Conservation (phyloP, 768 basidiomycete genomes). For the Austroboletus eburneus region DNA sequence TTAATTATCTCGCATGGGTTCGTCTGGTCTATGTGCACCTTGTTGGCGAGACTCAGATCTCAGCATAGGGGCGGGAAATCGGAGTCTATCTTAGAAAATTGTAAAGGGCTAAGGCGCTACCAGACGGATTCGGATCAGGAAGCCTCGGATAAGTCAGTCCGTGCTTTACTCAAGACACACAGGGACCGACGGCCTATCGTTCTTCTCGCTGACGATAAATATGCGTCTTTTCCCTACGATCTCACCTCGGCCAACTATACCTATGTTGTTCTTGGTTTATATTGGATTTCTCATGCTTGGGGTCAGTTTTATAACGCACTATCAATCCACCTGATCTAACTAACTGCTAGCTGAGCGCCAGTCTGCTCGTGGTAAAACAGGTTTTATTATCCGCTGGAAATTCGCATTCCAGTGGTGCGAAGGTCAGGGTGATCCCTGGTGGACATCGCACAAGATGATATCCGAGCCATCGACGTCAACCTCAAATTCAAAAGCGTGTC, state of each 20-base stretch:
- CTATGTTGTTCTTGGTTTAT: constrained; percentile 54
- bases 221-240: constrained; percentile 69
- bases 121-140: constrained; percentile 60
- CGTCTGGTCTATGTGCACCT: constrained; percentile 14
- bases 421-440: constrained; percentile 59
- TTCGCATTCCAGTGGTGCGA: constrained; percentile 85
- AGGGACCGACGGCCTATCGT: constrained; percentile 55
- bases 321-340: constrained; percentile 14
- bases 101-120: constrained; percentile 36
- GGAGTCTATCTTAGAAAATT: constrained; percentile 45
- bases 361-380: constrained; percentile 40
- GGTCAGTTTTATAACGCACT: constrained; percentile 8
- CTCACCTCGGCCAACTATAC: constrained; percentile 45
- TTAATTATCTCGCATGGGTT: constrained; percentile 85
- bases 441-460: constrained; percentile 26
- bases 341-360: constrained; percentile 54
- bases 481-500: background rate
- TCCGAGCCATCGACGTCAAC: background rate
- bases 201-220: constrained; percentile 72
- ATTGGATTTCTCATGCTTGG: constrained; percentile 66
- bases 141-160: constrained; percentile 65
- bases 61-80: constrained; percentile 61
- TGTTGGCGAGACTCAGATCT: constrained; percentile 1
- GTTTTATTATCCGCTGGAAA: constrained; percentile 70
- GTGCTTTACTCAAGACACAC: constrained; percentile 60